These are phyloP conservation scores for Hypoxylon sp. DNA, from an alignment of 2,329 filamentous ascomycete species.

Conservation along the genomic window DNA sequence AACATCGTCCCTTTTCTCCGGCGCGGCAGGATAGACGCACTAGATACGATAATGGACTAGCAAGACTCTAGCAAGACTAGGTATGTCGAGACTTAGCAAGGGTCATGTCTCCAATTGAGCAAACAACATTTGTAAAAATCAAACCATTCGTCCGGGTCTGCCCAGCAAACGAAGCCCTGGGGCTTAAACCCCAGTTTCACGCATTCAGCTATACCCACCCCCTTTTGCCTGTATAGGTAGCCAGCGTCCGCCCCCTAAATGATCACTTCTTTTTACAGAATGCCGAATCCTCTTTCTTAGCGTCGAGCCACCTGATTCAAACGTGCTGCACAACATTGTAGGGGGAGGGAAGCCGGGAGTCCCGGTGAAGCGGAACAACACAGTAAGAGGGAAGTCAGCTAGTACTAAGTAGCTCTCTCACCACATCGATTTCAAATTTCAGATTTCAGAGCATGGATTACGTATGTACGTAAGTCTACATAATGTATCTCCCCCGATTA, in stretches of 20 bases:
- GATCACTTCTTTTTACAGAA: slow-evolving; percentile 39
- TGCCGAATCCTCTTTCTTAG: slow-evolving; percentile 29
- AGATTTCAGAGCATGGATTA: slow-evolving; percentile 5
- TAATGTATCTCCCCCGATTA: background rate
- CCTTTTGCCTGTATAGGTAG: slow-evolving; percentile 23
- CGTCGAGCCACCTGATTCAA: slow-evolving; percentile 37
- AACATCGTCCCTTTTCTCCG: slow-evolving; percentile 44
- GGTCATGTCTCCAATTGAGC: slow-evolving; percentile 7
- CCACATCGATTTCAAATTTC: background rate
- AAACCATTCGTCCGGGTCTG: slow-evolving; percentile 42
- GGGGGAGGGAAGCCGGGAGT: slow-evolving; percentile 1
- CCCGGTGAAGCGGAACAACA: slow-evolving; percentile 31
- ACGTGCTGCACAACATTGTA: slow-evolving; percentile 19
- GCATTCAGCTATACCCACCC: slow-evolving; percentile 16
- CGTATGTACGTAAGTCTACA: slow-evolving; percentile 12
- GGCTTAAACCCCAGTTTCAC: slow-evolving; percentile 26
- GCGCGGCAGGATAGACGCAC: slow-evolving; percentile 30
- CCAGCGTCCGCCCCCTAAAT: slow-evolving; percentile 22
- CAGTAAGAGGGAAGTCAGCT: background rate
- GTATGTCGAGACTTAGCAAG: slow-evolving; percentile 21
- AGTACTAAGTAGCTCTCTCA: background rate
- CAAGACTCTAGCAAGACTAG: background rate
- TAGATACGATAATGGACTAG: slow-evolving; percentile 11
- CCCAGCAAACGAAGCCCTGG: slow-evolving; percentile 22
- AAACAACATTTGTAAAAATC: slow-evolving; percentile 22